These are phyloP conservation scores for Colletotrichum sidae DNA, from an alignment of 2,329 filamentous ascomycete species.

Conservation along the genomic window DNA sequence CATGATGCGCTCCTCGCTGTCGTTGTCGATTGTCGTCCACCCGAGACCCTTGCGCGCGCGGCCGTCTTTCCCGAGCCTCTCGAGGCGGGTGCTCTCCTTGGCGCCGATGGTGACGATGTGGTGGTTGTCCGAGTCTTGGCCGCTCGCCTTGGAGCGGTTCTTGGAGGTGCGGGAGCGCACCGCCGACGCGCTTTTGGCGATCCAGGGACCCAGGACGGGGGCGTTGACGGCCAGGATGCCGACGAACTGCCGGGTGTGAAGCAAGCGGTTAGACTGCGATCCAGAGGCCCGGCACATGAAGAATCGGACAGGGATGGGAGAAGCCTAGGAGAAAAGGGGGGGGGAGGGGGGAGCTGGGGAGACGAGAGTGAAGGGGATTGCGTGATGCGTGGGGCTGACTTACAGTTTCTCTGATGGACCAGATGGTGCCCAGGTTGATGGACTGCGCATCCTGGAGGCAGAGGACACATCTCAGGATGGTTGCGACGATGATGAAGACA, in stretches of 20 bases:
- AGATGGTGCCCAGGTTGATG: conserved; percentile 41
- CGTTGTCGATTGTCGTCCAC: conserved; percentile 40
- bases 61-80: conserved; percentile 36
- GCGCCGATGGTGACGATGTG: conserved; percentile 40
- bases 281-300: not conserved
- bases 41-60: conserved; percentile 30
- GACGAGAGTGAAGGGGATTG: conserved; percentile 8
- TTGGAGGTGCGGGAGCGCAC: conserved; percentile 34
- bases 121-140: conserved; percentile 29
- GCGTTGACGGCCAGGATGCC: conserved; percentile 42
- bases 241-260: conserved; percentile 38
- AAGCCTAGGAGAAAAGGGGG: not conserved
- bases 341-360: not conserved
- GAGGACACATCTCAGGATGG: conserved; percentile 40
- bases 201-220: conserved; percentile 42
- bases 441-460: conserved; percentile 41
- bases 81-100: conserved; percentile 35
- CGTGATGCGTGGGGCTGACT: conserved; percentile 23
- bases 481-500: conserved; percentile 43
- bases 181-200: conserved; percentile 37
- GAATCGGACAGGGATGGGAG: not conserved
- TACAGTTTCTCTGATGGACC: conserved; percentile 44
- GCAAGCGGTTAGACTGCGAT: conserved; percentile 9
- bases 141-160: conserved; percentile 13
- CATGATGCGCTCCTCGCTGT: conserved; percentile 40